phyloP scores from a whole-genome alignment of 805 yeast genomes.

The Candida maesae region DNA sequence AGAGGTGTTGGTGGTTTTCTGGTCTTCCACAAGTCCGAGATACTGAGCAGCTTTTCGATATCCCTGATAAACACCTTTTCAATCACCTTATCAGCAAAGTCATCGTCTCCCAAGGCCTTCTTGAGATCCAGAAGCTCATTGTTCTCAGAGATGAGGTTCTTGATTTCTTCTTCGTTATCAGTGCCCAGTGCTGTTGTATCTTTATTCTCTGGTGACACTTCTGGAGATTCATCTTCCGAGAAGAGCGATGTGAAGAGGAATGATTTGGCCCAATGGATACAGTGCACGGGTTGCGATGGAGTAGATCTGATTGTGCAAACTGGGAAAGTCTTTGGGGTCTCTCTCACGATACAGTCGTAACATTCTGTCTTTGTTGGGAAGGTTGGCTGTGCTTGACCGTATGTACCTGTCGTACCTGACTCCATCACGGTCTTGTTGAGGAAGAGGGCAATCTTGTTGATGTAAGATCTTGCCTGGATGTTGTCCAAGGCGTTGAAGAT shows the following conservation, averaged over 20 bases:
- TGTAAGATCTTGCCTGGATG: slow-evolving; percentile 86
- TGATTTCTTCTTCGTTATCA: slow-evolving; percentile 60
- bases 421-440: slow-evolving; percentile 78
- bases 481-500: slow-evolving; percentile 94
- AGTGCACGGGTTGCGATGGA: slow-evolving; percentile 93
- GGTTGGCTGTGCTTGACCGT: slow-evolving; percentile 93
- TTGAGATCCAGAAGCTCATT: slow-evolving; percentile 57
- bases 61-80: slow-evolving; percentile 67
- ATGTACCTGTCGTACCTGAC: slow-evolving; percentile 92
- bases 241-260: slow-evolving; percentile 81
- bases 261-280: slow-evolving; percentile 96
- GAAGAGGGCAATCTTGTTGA: slow-evolving; percentile 77
- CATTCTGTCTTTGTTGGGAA: slow-evolving; percentile 82
- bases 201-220: slow-evolving; percentile 30
- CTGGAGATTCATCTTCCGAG: slow-evolving; percentile 42
- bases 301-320: slow-evolving; percentile 97
- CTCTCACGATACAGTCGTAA: slow-evolving; percentile 86
- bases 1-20: slow-evolving; percentile 69
- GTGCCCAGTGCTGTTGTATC: slow-evolving; percentile 48
- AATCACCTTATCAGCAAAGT: slow-evolving; percentile 42
- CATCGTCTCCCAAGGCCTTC: slow-evolving; percentile 31
- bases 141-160: slow-evolving; percentile 59
- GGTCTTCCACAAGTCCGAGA: slow-evolving; percentile 76
- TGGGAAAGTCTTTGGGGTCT: slow-evolving; percentile 86
- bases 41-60: slow-evolving; percentile 63